Evolutionary conservation across 331 rosid species (phyloP).

Genomic region (Arachis monticola): DNA sequence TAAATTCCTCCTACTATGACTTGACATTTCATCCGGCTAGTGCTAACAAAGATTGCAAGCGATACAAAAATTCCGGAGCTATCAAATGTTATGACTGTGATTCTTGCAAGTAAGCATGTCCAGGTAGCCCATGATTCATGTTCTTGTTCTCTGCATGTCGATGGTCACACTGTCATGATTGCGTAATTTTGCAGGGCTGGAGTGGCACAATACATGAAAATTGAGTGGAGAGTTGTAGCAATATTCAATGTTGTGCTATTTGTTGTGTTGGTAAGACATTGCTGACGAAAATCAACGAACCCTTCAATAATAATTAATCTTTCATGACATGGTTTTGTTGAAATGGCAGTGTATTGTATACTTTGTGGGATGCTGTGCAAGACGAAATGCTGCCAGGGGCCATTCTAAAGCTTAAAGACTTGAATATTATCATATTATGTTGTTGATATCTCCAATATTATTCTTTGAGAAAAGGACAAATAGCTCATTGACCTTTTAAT

Average conservation of each 20-base stretch:
- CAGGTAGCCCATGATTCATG: conserved; percentile 19
- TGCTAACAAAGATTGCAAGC: conserved; percentile 77
- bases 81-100: conserved; percentile 91
- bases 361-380: conserved; percentile 95
- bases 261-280: conserved; percentile 71
- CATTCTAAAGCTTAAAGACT: conserved; percentile 55
- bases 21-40: conserved; percentile 87
- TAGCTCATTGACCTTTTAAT: too few relatives aligned
- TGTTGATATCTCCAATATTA: conserved; percentile 23
- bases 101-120: conserved; percentile 81
- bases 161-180: conserved; percentile 29
- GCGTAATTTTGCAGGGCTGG: conserved; percentile 72
- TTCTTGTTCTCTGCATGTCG: conserved; percentile 1
- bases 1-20: conserved; percentile 88
- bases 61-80: conserved; percentile 71
- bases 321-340: conserved; percentile 28
- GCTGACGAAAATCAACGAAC: conserved; percentile 17
- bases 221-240: conserved; percentile 93
- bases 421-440: background rate
- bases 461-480: too few relatives aligned
- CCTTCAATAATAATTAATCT: background rate
- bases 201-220: conserved; percentile 98
- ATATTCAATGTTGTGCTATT: conserved; percentile 75
- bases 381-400: conserved; percentile 79
- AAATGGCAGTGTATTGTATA: conserved; percentile 71